Evolutionary conservation across 139 green algal genomes (phyloP).

Genomic region (Chlamydomonas incerta): DNA sequence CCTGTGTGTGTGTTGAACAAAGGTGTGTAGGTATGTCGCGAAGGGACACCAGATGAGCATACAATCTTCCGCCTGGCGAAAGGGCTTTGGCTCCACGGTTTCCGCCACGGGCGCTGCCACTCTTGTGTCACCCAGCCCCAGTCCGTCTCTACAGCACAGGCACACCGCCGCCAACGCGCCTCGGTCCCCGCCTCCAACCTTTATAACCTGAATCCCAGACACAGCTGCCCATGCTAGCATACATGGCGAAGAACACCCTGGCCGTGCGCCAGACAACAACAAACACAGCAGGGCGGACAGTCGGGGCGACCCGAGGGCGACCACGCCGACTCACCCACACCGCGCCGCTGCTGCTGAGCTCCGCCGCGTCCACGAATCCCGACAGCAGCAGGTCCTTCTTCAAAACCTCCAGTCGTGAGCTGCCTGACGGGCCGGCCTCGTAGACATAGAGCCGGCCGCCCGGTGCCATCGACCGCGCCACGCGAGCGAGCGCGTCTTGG

Average conservation of each 20-base stretch:
- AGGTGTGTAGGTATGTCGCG: no score
- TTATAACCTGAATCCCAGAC: neutral
- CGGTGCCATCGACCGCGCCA: constrained; percentile 28
- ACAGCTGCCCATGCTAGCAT: no score
- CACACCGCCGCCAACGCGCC: no score
- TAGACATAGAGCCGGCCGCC: constrained; percentile 43
- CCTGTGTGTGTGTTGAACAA: no score
- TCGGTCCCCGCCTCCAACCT: no score
- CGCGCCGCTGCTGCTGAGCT: neutral
- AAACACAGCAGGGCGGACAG: neutral
- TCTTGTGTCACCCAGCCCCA: no score
- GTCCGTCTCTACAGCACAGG: no score
- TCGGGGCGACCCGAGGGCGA: no score
- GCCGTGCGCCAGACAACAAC: neutral
- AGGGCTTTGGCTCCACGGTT: no score
- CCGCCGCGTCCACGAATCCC: constrained; percentile 57
- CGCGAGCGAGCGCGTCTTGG: constrained; percentile 5
- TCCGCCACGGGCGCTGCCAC: no score
- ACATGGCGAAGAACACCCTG: neutral
- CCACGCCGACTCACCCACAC: constrained; percentile 13
- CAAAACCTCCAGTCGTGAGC: constrained; percentile 22
- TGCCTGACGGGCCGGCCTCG: neutral
- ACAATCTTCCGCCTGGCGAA: no score
- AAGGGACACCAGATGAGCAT: no score
- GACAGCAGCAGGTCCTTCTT: constrained; percentile 68